phyloP scores from a whole-genome alignment of 768 basidiomycete genomes.

The Cyclocybe aegerita region DNA sequence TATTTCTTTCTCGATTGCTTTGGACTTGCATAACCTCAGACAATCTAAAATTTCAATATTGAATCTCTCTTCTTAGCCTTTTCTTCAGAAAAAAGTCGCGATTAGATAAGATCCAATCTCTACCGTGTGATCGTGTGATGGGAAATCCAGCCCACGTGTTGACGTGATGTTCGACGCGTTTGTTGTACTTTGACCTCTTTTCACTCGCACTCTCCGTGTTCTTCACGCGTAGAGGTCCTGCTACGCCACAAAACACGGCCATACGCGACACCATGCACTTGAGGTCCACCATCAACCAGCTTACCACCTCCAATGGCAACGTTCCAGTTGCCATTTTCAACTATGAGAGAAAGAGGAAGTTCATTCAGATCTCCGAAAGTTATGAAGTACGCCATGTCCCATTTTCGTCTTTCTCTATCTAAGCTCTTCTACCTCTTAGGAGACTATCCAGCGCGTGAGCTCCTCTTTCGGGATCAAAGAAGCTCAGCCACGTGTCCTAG shows the following conservation, averaged over 20 bases:
- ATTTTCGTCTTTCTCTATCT: background rate
- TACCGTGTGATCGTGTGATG: too few relatives aligned
- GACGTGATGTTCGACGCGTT: too few relatives aligned
- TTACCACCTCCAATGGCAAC: conserved; percentile 14
- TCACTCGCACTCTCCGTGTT: background rate
- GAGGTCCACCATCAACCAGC: conserved; percentile 17
- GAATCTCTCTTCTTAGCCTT: too few relatives aligned
- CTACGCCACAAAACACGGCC: background rate
- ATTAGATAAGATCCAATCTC: too few relatives aligned
- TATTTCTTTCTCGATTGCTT: conserved; percentile 1
- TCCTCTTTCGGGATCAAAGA: conserved; percentile 14
- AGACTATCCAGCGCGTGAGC: conserved; percentile 16
- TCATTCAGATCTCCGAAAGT: conserved; percentile 22
- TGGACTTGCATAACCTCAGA: background rate
- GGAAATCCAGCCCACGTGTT: too few relatives aligned
- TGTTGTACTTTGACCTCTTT: background rate
- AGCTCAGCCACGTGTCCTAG: too few relatives aligned
- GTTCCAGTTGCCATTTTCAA: conserved; percentile 25
- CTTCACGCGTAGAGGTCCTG: background rate
- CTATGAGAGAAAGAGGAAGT: conserved; percentile 19
- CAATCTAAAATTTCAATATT: too few relatives aligned
- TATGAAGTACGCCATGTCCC: conserved; percentile 16
- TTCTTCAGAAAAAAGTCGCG: too few relatives aligned
- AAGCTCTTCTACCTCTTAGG: conserved; percentile 12
- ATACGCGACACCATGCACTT: conserved; percentile 17